A percentile compares a stretch with the other conserved stretches of the same genome.
Evolutionary conservation across 441 rosid genomes (phyloP).

Genomic region (Adansonia gregorii): DNA sequence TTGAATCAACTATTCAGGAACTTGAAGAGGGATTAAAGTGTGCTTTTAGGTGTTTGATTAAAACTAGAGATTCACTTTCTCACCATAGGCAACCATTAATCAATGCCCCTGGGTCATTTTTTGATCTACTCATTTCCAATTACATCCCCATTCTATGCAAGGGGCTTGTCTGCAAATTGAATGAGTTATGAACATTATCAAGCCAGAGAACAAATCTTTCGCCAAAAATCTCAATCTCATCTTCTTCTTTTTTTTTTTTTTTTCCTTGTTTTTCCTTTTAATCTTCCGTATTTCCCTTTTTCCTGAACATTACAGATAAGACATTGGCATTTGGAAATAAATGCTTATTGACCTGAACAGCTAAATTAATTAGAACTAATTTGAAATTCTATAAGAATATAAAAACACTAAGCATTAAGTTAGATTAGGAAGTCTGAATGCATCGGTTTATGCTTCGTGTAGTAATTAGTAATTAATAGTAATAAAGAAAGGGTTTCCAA

Average conservation of each 20-base stretch:
- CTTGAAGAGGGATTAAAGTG: constrained; percentile 33
- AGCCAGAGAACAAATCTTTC: background rate
- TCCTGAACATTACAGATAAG: background rate
- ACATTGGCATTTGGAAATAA: background rate
- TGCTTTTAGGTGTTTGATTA: constrained; percentile 34
- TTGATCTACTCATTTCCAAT: background rate
- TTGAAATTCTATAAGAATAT: too few relatives aligned
- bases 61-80: constrained; percentile 42
- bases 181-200: background rate
- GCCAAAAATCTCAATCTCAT: background rate
- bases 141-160: constrained; percentile 2
- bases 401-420: too few relatives aligned
- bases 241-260: too few relatives aligned
- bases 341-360: background rate
- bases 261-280: background rate
- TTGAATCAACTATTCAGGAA: constrained; percentile 30
- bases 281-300: background rate
- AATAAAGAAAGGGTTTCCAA: too few relatives aligned
- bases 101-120: too few relatives aligned
- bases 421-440: background rate
- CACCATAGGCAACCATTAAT: constrained; percentile 37
- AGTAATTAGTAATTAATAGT: too few relatives aligned
- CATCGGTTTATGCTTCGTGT: background rate
- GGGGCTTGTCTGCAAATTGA: background rate
- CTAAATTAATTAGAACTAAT: too few relatives aligned